Evolutionary conservation across 371 early-diverging fungal species (phyloP).

Genomic region (Blakeslea trispora): DNA sequence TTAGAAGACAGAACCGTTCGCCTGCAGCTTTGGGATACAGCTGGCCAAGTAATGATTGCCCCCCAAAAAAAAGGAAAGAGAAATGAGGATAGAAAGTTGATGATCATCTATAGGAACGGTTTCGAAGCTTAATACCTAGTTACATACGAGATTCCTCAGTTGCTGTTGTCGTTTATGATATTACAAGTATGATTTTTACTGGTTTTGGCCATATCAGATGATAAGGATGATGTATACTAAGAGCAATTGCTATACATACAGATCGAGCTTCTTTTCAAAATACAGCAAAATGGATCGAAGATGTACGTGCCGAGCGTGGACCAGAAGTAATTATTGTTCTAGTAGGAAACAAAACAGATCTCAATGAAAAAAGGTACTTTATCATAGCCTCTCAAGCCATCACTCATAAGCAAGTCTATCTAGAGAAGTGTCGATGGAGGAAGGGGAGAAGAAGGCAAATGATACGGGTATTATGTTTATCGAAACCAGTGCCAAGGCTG

Average conservation of each 20-base stretch:
- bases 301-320: constrained; percentile 95
- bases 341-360: constrained; percentile 98
- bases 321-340: constrained; percentile 95
- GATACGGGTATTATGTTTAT: constrained; percentile 95
- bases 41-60: constrained; percentile 96
- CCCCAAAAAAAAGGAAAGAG: neutral
- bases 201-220: constrained; percentile 62
- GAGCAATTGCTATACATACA: constrained; percentile 26
- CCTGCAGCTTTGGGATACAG: constrained; percentile 99
- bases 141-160: constrained; percentile 99
- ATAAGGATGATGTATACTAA: too few species aligned
- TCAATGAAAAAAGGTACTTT: constrained; percentile 91
- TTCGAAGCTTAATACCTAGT: constrained; percentile 96
- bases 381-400: too few species aligned
- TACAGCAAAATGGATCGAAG: constrained; percentile 97
- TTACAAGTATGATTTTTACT: constrained; percentile 29
- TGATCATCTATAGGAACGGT: constrained; percentile 75
- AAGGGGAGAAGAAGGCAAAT: constrained; percentile 94
- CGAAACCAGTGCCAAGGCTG: constrained; percentile 97
- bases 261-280: constrained; percentile 90
- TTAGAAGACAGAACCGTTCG: constrained; percentile 96
- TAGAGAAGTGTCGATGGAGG: constrained; percentile 90
- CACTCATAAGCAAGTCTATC: too few species aligned
- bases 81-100: neutral
- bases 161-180: constrained; percentile 97